phyloP scores from a whole-genome alignment of 768 basidiomycete genomes.

The Boletus rubroflammeus region DNA sequence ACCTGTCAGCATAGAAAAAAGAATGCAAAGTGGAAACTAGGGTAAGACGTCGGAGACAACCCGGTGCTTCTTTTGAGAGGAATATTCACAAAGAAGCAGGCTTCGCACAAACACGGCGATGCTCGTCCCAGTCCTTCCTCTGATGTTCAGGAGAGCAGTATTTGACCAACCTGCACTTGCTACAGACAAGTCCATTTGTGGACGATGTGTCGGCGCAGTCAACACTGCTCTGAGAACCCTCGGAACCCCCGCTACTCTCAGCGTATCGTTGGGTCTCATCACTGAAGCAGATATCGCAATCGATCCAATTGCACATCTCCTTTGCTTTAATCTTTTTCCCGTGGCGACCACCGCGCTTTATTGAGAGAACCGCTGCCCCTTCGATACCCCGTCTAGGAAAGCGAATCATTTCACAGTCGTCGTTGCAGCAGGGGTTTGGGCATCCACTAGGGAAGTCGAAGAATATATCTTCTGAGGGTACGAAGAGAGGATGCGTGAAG shows the following conservation, averaged over 20 bases:
- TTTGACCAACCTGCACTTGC: slow-evolving; percentile 75
- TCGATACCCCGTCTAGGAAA: slow-evolving; percentile 66
- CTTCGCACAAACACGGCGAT: slow-evolving; percentile 62
- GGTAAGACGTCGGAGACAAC: background rate
- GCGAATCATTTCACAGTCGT: slow-evolving; percentile 80
- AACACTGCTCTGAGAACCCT: slow-evolving; percentile 42
- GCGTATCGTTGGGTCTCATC: slow-evolving; percentile 36
- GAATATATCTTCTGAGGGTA: slow-evolving; percentile 69
- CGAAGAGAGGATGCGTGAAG: slow-evolving; percentile 68
- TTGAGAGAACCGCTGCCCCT: slow-evolving; percentile 57
- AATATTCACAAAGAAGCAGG: slow-evolving; percentile 21
- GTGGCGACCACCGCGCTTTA: slow-evolving; percentile 52
- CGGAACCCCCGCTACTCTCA: slow-evolving; percentile 43
- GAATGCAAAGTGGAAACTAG: background rate
- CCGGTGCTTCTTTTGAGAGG: background rate
- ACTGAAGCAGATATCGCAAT: slow-evolving; percentile 60
- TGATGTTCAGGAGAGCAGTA: slow-evolving; percentile 77
- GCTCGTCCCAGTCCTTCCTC: slow-evolving; percentile 75
- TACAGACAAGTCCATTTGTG: slow-evolving; percentile 57
- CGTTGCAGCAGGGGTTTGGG: slow-evolving; percentile 73
- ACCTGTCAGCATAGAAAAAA: background rate
- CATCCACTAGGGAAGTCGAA: slow-evolving; percentile 78
- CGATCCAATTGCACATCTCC: slow-evolving; percentile 84
- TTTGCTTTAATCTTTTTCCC: slow-evolving; percentile 48
- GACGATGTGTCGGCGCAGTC: slow-evolving; percentile 33